Evolutionary conservation across 768 basidiomycete genomes (phyloP), one percentile per base, ranked within the genome.

Genomic region (Lactarius hengduanensis): DNA sequence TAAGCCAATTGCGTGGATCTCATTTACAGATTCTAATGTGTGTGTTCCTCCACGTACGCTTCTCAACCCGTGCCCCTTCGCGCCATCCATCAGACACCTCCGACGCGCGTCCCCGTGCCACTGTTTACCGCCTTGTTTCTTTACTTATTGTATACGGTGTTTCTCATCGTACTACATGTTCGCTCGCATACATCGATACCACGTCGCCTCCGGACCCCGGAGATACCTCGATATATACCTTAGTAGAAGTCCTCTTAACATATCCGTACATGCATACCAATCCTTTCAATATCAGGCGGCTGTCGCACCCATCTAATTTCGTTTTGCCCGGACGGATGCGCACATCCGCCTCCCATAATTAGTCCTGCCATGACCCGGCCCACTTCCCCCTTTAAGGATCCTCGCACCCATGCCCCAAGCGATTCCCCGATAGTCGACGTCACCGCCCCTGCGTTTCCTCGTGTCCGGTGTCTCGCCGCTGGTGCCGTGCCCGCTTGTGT

Each of bases 1-100:
- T 67, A 67, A 67, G 66, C 66, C 66, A 67, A 67, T 59, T 67
- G 62, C 58, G 53, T 67, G 66, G 66, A 67, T 67, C 66, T 63
- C 58, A 63, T 67, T 67, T 58, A 60, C 62, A 67, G 66, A 67
- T 67, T 63, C 66, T 13, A 67, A 63, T 63, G 30, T 34, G 58
- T 59, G 66, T 56, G 57, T 59, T 28, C 43, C 45, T 58, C 28
- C 38, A 63, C 62, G 34, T 58, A 56, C 66, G 41, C 66, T 67
- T 67, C 66, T 60, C 66, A 67, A 53, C 61, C 66, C 47, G 58
- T 57, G 55, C 38, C 58, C 56, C 43, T 66, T 61, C 56, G 65
- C 57, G 61, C 61, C 62, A 63, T 67, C 66, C 66, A 67, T 63
- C 66, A 67, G 66, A 67, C 62, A 54, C 57, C 57, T 67, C 66